Base-by-base conservation (phyloP, 768 basidiomycete genomes). In the Imleria badia region DNA sequence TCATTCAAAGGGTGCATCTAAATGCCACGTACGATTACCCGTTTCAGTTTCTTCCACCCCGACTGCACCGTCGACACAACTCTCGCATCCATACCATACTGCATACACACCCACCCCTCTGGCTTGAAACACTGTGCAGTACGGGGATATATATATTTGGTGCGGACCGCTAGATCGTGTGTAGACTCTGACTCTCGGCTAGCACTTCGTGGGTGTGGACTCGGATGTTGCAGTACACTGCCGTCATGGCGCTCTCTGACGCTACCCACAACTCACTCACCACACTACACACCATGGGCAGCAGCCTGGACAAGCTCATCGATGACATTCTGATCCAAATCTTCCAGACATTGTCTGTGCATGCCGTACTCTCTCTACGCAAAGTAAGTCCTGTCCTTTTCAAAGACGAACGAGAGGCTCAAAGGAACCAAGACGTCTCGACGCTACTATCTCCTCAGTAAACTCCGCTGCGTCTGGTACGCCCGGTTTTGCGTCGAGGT, bases 301-400 rank as follows among this genome's bases (percentile, higher is more conserved):
- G 29, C 48, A 53, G 57, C 34, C 30, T 68, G 0, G 69, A 68
- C 52, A 57, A n/a, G 23, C 57, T 68, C 17, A 64, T 64, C 35
- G 67, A 68, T n/a, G 67, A 68, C 31, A 35, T 68, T 41, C n/a
- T 68, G 12, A 49, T 68, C 19, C 62, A 59, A 5, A 54, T 68
- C 14, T 17, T 68, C 5, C 58, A 58, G 29, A 17, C 5, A 1
- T 45, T 54, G 9, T 53, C 69, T 17, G 60, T 56, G 19, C 48
- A n/a, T n/a, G 33, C 54, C 30, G 31, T 68, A 9, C 59, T 68
- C 19, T 43, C 62, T 9, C 43, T 68, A 9, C 67, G 67, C 54
- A 45, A 45, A 51, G 67, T 71, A 40, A 54, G 69, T 43, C 17
- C 15, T 5, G 7, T 19, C 29, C 5, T 23, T 7, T 10, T 45